These are phyloP conservation scores for Cyclotella choctawhatcheeana DNA, from an alignment of 108 stramenopile genomes.

Conservation along the genomic window DNA sequence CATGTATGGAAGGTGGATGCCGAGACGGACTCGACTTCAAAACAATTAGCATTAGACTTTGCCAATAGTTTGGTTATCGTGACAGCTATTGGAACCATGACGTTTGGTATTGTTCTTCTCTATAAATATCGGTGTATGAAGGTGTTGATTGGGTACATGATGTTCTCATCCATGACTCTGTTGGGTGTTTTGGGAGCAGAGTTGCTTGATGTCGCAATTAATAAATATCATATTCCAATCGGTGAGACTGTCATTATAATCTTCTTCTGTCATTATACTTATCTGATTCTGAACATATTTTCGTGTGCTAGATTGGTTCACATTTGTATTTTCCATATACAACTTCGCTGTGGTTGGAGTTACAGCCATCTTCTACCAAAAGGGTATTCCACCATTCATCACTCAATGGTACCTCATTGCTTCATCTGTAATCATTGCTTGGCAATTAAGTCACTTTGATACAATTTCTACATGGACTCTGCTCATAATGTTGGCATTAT, in stretches of 20 bases:
- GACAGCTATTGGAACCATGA: conserved; percentile 81
- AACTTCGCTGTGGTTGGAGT: conserved; percentile 97
- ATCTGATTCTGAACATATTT: conserved; percentile 4
- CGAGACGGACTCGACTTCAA: conserved; percentile 57
- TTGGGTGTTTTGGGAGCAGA: conserved; percentile 86
- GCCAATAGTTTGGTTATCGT: conserved; percentile 96
- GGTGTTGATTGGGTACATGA: conserved; percentile 90
- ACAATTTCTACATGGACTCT: conserved; percentile 95
- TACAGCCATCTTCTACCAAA: conserved; percentile 89
- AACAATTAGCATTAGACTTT: conserved; percentile 72
- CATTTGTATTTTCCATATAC: conserved; percentile 77
- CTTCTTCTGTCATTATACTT: background rate
- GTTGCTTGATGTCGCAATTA: conserved; percentile 71
- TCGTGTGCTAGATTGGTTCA: conserved; percentile 59
- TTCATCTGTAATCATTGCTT: conserved; percentile 94
- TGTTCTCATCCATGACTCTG: conserved; percentile 82
- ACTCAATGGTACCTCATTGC: conserved; percentile 92
- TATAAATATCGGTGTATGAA: conserved; percentile 93
- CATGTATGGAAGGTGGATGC: conserved; percentile 65
- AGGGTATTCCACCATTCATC: conserved; percentile 85
- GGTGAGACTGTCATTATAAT: conserved; percentile 24
- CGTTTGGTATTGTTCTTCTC: conserved; percentile 91
- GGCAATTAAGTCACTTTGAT: conserved; percentile 93
- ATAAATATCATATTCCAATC: conserved; percentile 87
- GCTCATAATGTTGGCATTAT: conserved; percentile 93